Percentiles rank a stretch among this genome's conserved stretches.
Conservation (phyloP, 1,139 yeast species). For the Kodamaea suecica region DNA sequence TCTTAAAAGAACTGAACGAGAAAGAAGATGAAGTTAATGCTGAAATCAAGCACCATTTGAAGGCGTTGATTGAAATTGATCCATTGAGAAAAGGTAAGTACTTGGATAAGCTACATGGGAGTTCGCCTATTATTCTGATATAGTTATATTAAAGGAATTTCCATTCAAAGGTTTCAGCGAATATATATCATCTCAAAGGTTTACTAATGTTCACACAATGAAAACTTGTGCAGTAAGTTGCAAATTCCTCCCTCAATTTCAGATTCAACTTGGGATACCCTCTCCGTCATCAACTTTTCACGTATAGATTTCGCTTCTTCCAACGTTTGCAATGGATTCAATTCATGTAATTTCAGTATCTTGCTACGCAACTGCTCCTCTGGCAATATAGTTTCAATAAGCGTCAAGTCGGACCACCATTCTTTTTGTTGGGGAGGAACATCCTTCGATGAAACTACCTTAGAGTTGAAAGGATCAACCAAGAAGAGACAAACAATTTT, state of each 20-base stretch:
- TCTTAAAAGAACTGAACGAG: slow-evolving; percentile 18
- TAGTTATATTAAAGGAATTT: not conserved
- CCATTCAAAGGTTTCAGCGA: too few relatives aligned
- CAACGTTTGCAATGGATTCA: slow-evolving; percentile 15
- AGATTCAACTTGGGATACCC: slow-evolving; percentile 16
- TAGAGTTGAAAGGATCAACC: slow-evolving; percentile 35
- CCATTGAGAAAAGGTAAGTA: slow-evolving; percentile 70
- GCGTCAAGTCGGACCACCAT: slow-evolving; percentile 29
- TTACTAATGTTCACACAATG: slow-evolving; percentile 30
- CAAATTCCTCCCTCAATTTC: too few relatives aligned
- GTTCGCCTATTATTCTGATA: slow-evolving; percentile 9
- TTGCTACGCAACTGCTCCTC: slow-evolving; percentile 9
- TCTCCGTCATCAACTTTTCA: slow-evolving; percentile 33
- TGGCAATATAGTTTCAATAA: slow-evolving; percentile 7
- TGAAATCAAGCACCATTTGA: slow-evolving; percentile 23
- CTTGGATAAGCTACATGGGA: slow-evolving; percentile 32
- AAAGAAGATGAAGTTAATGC: slow-evolving; percentile 22
- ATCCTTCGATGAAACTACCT: slow-evolving; percentile 26
- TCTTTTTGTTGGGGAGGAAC: slow-evolving; percentile 42
- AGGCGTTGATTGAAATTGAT: slow-evolving; percentile 54
- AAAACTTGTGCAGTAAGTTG: slow-evolving; percentile 21
- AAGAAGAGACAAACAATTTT: slow-evolving; percentile 42
- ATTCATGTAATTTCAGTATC: slow-evolving; percentile 4
- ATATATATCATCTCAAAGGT: not conserved
- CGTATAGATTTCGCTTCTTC: slow-evolving; percentile 27